phyloP scores from a whole-genome alignment of 2,329 filamentous ascomycete species.

The Stylonectria norvegica region DNA sequence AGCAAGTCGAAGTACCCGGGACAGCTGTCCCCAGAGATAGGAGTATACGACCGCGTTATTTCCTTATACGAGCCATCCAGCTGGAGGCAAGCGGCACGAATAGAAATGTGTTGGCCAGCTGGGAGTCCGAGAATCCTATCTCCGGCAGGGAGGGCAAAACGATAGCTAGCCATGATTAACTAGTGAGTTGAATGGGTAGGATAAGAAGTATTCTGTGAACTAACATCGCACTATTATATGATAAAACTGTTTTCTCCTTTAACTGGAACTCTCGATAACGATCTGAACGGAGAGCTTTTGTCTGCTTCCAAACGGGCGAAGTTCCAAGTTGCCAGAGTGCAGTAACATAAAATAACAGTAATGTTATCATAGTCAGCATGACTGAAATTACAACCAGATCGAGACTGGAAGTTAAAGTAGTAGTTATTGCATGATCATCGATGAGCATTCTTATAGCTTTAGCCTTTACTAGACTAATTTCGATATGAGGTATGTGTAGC shows the following conservation, averaged over 20 bases:
- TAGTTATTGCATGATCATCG: neutral
- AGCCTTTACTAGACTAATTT: neutral
- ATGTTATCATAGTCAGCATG: neutral
- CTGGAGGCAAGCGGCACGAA: conserved; percentile 68
- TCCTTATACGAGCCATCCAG: conserved; percentile 70
- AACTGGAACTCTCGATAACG: neutral
- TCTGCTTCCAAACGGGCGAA: neutral
- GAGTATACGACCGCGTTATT: conserved; percentile 84
- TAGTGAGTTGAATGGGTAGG: neutral
- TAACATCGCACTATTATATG: conserved; percentile 93
- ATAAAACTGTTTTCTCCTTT: conserved; percentile 72
- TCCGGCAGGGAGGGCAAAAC: conserved; percentile 75
- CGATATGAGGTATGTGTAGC: no score
- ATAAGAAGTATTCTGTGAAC: conserved; percentile 21
- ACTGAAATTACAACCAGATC: neutral
- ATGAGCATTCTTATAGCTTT: neutral
- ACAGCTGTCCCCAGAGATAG: conserved; percentile 81
- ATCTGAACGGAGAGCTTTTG: neutral
- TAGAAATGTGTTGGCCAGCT: conserved; percentile 96
- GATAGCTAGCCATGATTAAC: conserved; percentile 58
- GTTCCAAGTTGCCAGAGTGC: neutral
- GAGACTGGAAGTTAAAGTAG: neutral
- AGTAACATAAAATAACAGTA: neutral
- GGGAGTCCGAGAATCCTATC: conserved; percentile 85
- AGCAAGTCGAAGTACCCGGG: conserved; percentile 90